Evolutionary conservation across 495 filamentous ascomycete genomes (phyloP).

Genomic region (Entonaema liquescens): DNA sequence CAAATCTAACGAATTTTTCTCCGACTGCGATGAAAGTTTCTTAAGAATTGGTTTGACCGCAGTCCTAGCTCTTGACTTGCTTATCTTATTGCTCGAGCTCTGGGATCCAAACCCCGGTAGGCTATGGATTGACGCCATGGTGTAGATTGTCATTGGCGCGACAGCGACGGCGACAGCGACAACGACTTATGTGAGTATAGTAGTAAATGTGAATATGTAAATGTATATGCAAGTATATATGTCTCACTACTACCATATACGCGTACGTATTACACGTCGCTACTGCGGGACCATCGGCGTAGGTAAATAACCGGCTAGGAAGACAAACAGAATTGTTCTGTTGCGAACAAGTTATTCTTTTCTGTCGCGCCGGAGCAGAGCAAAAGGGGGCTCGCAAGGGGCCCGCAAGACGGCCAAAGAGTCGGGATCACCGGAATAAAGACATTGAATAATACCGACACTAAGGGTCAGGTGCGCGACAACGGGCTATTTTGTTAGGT

Average conservation of each 20-base stretch:
- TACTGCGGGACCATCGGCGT: slow-evolving; percentile 25
- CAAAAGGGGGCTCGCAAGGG: slow-evolving; percentile 30
- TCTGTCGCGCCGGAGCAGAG: slow-evolving; percentile 8
- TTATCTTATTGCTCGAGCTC: slow-evolving; percentile 49
- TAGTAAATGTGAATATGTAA: slow-evolving; percentile 1
- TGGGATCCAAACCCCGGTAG: slow-evolving; percentile 42
- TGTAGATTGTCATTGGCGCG: not conserved
- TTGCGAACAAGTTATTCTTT: slow-evolving; percentile 13
- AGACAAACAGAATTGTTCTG: slow-evolving; percentile 14
- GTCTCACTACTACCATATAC: slow-evolving; percentile 10
- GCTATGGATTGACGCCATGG: slow-evolving; percentile 51
- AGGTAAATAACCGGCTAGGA: slow-evolving; percentile 2
- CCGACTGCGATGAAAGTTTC: slow-evolving; percentile 59
- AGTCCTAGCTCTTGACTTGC: slow-evolving; percentile 51
- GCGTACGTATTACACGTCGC: slow-evolving; percentile 22
- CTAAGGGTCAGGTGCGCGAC: slow-evolving; percentile 28
- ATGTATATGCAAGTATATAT: slow-evolving; percentile 17
- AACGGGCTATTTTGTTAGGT: not conserved
- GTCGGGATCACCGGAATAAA: slow-evolving; percentile 45
- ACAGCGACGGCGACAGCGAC: not conserved
- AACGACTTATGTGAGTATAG: not conserved
- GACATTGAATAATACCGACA: slow-evolving; percentile 40
- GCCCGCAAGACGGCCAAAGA: slow-evolving; percentile 34
- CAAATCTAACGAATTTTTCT: slow-evolving; percentile 63
- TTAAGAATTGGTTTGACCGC: slow-evolving; percentile 64